Percentiles rank a stretch among this genome's conserved stretches.
phyloP scores from a whole-genome alignment of 495 filamentous ascomycete genomes.

The Neurospora tetrasperma region DNA sequence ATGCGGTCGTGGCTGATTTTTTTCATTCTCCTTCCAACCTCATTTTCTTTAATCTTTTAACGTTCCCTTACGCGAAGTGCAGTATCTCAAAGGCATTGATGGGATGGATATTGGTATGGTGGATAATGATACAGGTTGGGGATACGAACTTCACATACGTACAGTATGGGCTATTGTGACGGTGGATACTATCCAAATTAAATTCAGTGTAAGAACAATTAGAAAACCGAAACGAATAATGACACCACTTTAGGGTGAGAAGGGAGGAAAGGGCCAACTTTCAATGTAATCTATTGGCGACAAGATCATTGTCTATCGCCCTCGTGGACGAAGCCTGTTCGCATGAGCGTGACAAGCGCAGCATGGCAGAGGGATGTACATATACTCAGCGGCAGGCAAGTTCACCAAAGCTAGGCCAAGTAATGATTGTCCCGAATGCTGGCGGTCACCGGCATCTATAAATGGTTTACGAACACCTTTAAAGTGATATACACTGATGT shows the following conservation, averaged over 20 bases:
- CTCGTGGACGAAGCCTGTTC: neutral
- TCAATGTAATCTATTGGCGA: neutral
- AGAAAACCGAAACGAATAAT: neutral
- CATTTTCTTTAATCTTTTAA: neutral
- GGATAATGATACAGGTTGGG: neutral
- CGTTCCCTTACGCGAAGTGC: neutral
- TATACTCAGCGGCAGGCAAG: neutral
- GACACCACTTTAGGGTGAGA: neutral
- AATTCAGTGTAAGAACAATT: neutral
- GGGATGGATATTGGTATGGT: conserved; percentile 39
- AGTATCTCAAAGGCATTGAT: conserved; percentile 40
- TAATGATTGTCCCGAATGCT: neutral
- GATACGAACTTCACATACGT: neutral
- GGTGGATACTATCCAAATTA: neutral
- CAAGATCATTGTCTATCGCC: neutral
- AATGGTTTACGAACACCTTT: neutral
- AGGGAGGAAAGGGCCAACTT: neutral
- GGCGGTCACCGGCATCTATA: neutral
- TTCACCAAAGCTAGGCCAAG: neutral
- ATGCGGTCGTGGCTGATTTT: neutral
- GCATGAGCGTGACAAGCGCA: neutral
- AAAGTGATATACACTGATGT: neutral
- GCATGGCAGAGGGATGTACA: neutral
- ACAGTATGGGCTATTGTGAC: neutral
- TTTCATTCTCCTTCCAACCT: neutral